phyloP scores from a whole-genome alignment of 306 rosid genomes.

The Cucurbita pepo region DNA sequence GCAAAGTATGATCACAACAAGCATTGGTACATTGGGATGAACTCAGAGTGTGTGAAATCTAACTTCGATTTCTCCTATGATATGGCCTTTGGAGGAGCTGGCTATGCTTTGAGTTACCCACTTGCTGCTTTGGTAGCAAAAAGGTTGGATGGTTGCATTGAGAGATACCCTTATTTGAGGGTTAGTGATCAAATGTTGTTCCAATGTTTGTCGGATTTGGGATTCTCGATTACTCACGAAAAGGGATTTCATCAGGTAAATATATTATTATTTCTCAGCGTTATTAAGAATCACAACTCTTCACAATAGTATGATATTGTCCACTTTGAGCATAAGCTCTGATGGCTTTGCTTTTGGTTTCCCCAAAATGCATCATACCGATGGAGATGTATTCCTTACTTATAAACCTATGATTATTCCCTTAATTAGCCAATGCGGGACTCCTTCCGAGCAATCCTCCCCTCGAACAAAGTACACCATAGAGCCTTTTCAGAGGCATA shows the following conservation, averaged over 20 bases:
- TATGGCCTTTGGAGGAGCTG: slow-evolving; percentile 43
- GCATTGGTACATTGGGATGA: slow-evolving; percentile 22
- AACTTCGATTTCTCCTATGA: slow-evolving; percentile 19
- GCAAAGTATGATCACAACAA: slow-evolving; percentile 23
- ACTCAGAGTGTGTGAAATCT: slow-evolving; percentile 21
- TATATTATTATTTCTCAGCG: background rate
- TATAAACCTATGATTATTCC: no score
- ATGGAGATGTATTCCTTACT: no score
- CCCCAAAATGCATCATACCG: no score
- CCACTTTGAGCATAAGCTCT: no score
- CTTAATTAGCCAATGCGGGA: no score
- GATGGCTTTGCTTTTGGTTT: no score
- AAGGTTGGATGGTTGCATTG: slow-evolving; percentile 20
- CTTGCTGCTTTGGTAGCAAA: slow-evolving; percentile 9
- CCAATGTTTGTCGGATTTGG: slow-evolving; percentile 28
- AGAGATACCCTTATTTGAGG: slow-evolving; percentile 16
- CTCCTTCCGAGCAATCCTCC: no score
- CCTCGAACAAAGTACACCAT: no score
- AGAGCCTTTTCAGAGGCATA: no score
- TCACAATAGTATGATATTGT: no score
- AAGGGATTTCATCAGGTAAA: slow-evolving; percentile 43
- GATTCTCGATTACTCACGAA: slow-evolving; percentile 14
- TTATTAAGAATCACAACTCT: no score
- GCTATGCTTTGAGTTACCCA: slow-evolving; percentile 37
- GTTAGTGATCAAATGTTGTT: slow-evolving; percentile 26